Percentiles rank a stretch among this genome's conserved stretches.
phyloP scores from a whole-genome alignment of 179 eudicot genomes.

The Actinidia arguta region DNA sequence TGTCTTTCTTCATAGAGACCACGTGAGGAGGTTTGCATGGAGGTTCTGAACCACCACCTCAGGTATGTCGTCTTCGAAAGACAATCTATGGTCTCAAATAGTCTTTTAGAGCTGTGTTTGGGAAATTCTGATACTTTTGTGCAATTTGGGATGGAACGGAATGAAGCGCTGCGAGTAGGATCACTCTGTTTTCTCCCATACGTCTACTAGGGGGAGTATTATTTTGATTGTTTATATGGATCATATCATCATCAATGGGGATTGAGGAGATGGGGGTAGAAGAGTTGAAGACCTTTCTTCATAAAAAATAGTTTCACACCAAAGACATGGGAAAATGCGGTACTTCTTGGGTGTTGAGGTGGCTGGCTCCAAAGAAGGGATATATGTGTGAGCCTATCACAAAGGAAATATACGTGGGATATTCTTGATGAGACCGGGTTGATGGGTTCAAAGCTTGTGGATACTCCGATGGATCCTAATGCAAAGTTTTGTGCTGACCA shows the following conservation, averaged over 20 bases:
- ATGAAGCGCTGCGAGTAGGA: neutral
- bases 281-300: neutral
- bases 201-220: neutral
- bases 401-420: neutral
- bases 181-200: neutral
- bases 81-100: neutral
- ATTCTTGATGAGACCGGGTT: neutral
- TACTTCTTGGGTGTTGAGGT: neutral
- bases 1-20: neutral
- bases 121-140: neutral
- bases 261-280: neutral
- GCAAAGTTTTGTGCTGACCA: neutral
- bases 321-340: neutral
- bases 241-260: neutral
- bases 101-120: neutral
- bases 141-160: too few relatives aligned
- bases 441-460: neutral
- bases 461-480: slow-evolving; percentile 1
- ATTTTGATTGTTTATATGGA: neutral
- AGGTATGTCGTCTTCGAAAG: neutral
- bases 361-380: neutral
- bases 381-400: neutral
- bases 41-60: neutral
- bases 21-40: neutral
- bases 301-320: neutral